phyloP scores from a whole-genome alignment of 2,329 filamentous ascomycete genomes.

The Penicillium sp. region DNA sequence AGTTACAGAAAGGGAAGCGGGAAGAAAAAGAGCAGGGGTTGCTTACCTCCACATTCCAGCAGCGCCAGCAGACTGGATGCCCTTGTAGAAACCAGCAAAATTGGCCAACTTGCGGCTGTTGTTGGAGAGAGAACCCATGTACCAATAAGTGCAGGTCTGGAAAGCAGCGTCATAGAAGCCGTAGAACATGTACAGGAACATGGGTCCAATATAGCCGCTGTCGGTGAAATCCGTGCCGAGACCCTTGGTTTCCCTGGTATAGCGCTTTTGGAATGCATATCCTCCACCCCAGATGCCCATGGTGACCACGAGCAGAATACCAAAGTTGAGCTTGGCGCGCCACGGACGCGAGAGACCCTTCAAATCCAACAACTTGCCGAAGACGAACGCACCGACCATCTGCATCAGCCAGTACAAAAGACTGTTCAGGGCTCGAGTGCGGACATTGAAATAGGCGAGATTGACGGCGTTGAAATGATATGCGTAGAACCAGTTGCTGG shows the following conservation, averaged over 20 bases:
- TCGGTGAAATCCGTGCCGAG: slow-evolving; percentile 62
- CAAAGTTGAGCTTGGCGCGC: slow-evolving; percentile 65
- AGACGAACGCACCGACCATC: slow-evolving; percentile 70
- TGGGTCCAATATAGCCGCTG: slow-evolving; percentile 68
- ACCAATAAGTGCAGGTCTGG: slow-evolving; percentile 93
- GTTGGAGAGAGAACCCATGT: slow-evolving; percentile 91
- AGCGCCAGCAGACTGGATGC: slow-evolving; percentile 81
- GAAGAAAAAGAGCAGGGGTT: background rate
- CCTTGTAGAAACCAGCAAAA: slow-evolving; percentile 87
- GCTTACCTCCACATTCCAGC: slow-evolving; percentile 54
- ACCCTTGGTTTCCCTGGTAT: slow-evolving; percentile 48
- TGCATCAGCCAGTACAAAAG: slow-evolving; percentile 77
- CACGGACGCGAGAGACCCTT: slow-evolving; percentile 59
- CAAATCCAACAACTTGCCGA: slow-evolving; percentile 69
- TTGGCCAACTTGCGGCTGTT: slow-evolving; percentile 89
- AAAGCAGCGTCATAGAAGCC: slow-evolving; percentile 85
- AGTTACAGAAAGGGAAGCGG: slow-evolving; percentile 1
- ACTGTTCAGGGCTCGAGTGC: slow-evolving; percentile 73
- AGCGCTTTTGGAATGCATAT: slow-evolving; percentile 69
- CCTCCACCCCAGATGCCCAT: slow-evolving; percentile 81
- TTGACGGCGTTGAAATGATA: slow-evolving; percentile 78
- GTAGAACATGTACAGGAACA: slow-evolving; percentile 89
- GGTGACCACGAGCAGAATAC: slow-evolving; percentile 64
- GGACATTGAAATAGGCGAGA: slow-evolving; percentile 66
- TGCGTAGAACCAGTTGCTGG: slow-evolving; percentile 76